These are phyloP conservation scores for Glycine latifolia DNA, from an alignment of 306 rosid species.

Conservation along the genomic window DNA sequence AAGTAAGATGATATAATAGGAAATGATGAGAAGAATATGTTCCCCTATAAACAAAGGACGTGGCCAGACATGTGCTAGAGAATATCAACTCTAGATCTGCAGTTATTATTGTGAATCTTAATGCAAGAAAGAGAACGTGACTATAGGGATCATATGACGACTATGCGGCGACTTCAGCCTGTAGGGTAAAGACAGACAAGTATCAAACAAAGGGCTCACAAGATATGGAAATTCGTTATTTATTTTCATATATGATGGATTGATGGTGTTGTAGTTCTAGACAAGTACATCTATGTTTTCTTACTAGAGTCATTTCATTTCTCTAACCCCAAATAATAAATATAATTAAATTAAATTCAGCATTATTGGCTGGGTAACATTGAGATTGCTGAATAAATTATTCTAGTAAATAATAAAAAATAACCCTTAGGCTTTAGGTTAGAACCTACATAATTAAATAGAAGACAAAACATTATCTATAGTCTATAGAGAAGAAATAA, in stretches of 20 bases:
- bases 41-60: conserved; percentile 42
- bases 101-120: conserved; percentile 47
- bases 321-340: not conserved
- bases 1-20: conserved; percentile 1
- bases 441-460: too few relatives aligned
- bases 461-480: too few relatives aligned
- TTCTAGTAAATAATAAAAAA: too few relatives aligned
- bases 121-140: conserved; percentile 49
- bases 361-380: conserved; percentile 25
- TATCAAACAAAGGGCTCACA: conserved; percentile 61
- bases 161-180: conserved; percentile 57
- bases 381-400: too few relatives aligned
- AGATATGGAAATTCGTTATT: conserved; percentile 40
- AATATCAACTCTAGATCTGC: conserved; percentile 53
- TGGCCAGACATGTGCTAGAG: conserved; percentile 65
- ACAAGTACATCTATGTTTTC: conserved; percentile 36
- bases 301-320: not conserved
- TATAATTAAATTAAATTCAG: not conserved
- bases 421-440: too few relatives aligned
- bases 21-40: conserved; percentile 60
- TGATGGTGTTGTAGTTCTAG: not conserved
- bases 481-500: too few relatives aligned
- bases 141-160: conserved; percentile 53
- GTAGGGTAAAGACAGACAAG: conserved; percentile 66
- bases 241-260: not conserved